Evolutionary conservation across 495 filamentous ascomycete genomes (phyloP), one percentile per base, ranked within the genome.

Genomic region (Penicillium chermesinum): DNA sequence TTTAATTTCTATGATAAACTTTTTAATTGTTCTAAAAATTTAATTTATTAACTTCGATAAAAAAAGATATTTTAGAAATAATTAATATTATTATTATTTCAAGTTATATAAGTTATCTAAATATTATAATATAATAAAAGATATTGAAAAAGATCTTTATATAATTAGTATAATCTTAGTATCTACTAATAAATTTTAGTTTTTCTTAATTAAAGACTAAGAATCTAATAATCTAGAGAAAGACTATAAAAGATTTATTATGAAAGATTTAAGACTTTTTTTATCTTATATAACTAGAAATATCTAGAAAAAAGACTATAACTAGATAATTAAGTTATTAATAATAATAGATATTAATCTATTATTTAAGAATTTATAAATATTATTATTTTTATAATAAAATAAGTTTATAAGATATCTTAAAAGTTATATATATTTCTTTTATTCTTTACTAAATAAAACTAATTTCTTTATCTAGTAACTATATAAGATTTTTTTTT

Each of bases 161-260:
- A 41, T 21, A 34, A 41, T 48, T 40, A 41, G 21, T 41, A 48
- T 41, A 41, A 48, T 48, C 3, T 16, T 41, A 32, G 20, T 20
- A 34, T 16, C 9, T 3, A 33, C 21, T n/a, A 48, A 48, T 40
- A 48, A 48, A 18, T 19, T 48, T 19, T 39, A 48, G 12, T 48
- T 48, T 16, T 48, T 48, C 21, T 18, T 34, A 33, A 48, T n/a
- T 34, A 44, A 48, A 12, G 21, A 41, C 16, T 48, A 48, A 14
- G n/a, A n/a, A n/a, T 40, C 15, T 16, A 34, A 44, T 44, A 44
- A 44, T 3, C n/a, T 16, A n/a, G n/a, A n/a, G n/a, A n/a, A n/a
- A n/a, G n/a, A n/a, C n/a, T n/a, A n/a, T n/a, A n/a, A n/a, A n/a
- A n/a, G n/a, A n/a, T n/a, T n/a, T n/a, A n/a, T n/a, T n/a, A n/a